Base-by-base conservation (phyloP, 768 basidiomycete genomes). In the Phallus indusiatus region DNA sequence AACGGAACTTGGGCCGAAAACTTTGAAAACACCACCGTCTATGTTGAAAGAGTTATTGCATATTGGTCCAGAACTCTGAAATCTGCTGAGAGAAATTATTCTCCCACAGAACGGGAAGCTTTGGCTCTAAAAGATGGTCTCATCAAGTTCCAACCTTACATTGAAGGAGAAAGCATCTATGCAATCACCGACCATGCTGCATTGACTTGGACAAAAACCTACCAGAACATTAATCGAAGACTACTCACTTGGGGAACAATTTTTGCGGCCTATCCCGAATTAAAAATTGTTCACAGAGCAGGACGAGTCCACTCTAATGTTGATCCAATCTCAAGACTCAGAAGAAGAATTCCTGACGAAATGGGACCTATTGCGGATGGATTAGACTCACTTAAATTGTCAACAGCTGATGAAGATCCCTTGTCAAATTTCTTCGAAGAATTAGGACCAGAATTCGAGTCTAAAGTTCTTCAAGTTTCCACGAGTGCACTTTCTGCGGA, bases 281-380 rank as follows among this genome's bases (percentile, higher is more conserved):
- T 76, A 14, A 52, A 65, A n/a, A 75, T 76, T 22, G 63, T 75
- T 9, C 75, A 76, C 53, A 67, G 72, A 5, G 68, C 75, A 0
- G 75, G 75, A 2, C 47, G 69, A 3, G 70, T 73, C 0, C 74
- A 76, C 48, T 75, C 73, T 1, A 75, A 75, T 55, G 72, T 75
- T 7, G 74, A 76, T 56, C 73, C 75, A 2, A 62, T 75, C 5
- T 75, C 73, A 0, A 56, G 72, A 20, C 58, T 75, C 1, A 59
- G 66, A 22, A 47, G 70, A 46, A 54, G 59, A 0, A 48, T 68
- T 0, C 71, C 69, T 9, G 17, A 21, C 9, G 55, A 67, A 17
- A 20, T 59, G 6, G 61, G 67, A 20, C 70, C 70, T 17, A 14
- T 36, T 55, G 10, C 21, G 3, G 54, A 55, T 17, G 21, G 20